Evolutionary conservation across 495 filamentous ascomycete species (phyloP), one percentile per base, ranked within the genome.

Genomic region (Talaromyces adpressus): DNA sequence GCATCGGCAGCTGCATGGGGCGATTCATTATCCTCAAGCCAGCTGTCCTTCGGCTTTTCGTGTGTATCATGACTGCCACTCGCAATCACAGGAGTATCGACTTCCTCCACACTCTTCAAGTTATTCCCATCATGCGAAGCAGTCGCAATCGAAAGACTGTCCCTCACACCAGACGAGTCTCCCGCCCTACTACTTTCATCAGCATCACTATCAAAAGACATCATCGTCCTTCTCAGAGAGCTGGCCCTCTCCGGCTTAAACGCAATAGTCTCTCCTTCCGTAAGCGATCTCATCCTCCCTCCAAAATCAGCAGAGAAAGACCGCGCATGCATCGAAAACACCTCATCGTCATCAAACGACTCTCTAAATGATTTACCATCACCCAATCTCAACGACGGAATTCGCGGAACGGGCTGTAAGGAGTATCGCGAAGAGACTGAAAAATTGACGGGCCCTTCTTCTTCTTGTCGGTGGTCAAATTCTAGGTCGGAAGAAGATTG

Each of bases 401-500:
- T 62, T 23, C 60, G 60, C 16, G 60, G 60, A 2, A 62, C 47
- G 6, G 41, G 25, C 29, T 62, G 60, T 4, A 62, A 20, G 5
- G 60, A 62, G 36, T 62, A 62, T 32, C 60, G 60, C 8, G 60
- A 62, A 30, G 39, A 51, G 7, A 32, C 47, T 18, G 45, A 62
- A 14, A 22, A 22, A 14, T 23, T 52, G 8, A 49, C 18, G 5
- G 47, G 51, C 34, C 36, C 36, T 27, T 39, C 14, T 45, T 1
- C 29, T 7, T 30, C 29, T 30, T 30, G 29, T 30, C 29, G 25
- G 20, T 29, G 22, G n/a, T 47, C 27, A 34, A 36, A 16, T 16
- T 62, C 60, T 53, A 62, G 23, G 27, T 62, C 60, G 12, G 60
- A 62, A 0, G 29, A 51, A 0, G 29, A 51, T 32, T 29, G 27